A percentile compares a stretch with the other conserved stretches of the same genome.
phyloP scores from a whole-genome alignment of 2,329 filamentous ascomycete species.

The Fusarium zealandicum region DNA sequence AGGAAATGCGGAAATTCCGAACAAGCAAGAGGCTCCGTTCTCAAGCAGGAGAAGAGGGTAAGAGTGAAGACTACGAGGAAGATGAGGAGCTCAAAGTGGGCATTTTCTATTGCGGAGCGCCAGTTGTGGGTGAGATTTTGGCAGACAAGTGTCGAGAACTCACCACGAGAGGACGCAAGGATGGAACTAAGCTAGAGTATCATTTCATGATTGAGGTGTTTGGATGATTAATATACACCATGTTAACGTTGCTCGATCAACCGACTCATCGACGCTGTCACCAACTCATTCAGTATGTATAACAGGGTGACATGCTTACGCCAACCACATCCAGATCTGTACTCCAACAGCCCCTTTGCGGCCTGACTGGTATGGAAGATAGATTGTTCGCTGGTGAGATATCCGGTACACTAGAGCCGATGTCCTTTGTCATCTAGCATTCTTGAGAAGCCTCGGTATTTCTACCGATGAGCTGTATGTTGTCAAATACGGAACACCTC shows the following conservation, averaged over 20 bases:
- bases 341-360: conserved; percentile 27
- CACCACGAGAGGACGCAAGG: conserved; percentile 58
- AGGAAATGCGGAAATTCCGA: conserved; percentile 55
- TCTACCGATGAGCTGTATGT: background rate
- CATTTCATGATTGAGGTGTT: conserved; percentile 67
- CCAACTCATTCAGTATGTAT: background rate
- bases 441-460: too few relatives aligned
- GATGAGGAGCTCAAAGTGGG: conserved; percentile 56
- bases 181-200: conserved; percentile 61
- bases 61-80: conserved; percentile 21
- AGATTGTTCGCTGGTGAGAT: conserved; percentile 32
- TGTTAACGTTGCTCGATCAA: too few relatives aligned
- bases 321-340: conserved; percentile 27
- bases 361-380: conserved; percentile 33
- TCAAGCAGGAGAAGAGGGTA: background rate
- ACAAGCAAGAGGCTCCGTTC: conserved; percentile 25
- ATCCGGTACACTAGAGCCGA: background rate
- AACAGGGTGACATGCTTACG: conserved; percentile 9
- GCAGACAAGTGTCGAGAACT: conserved; percentile 61
- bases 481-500: background rate
- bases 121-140: conserved; percentile 62
- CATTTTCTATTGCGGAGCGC: conserved; percentile 64
- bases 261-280: too few relatives aligned
- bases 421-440: too few relatives aligned
- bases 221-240: conserved; percentile 42